These are phyloP conservation scores for Camellia oleifera DNA, from an alignment of 179 eudicot species.

Conservation along the genomic window DNA sequence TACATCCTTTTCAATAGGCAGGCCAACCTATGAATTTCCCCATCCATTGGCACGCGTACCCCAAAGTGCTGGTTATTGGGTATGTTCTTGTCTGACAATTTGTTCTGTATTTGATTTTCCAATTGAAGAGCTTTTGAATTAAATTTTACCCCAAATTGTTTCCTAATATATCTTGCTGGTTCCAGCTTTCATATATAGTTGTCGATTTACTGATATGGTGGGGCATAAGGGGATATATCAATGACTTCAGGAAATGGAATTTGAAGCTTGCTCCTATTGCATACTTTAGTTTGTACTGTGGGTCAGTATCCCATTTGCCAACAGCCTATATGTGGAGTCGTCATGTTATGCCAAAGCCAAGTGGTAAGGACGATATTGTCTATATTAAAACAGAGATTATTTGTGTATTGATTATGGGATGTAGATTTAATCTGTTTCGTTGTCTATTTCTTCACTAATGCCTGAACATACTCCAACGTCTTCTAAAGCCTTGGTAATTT, in stretches of 20 bases:
- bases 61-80: slow-evolving; percentile 83
- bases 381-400: neutral
- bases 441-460: neutral
- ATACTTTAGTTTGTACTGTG: slow-evolving; percentile 80
- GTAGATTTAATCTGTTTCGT: neutral
- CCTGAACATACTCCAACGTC: neutral
- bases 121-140: neutral
- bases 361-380: slow-evolving; percentile 41
- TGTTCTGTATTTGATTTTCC: neutral
- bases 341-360: slow-evolving; percentile 81
- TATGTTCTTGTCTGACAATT: slow-evolving; percentile 32
- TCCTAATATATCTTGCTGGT: slow-evolving; percentile 16
- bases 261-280: slow-evolving; percentile 91
- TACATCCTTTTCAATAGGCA: slow-evolving; percentile 50
- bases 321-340: slow-evolving; percentile 99
- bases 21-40: slow-evolving; percentile 95
- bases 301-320: slow-evolving; percentile 85
- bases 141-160: neutral
- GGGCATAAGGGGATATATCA: slow-evolving; percentile 83
- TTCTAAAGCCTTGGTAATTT: neutral
- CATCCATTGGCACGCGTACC: slow-evolving; percentile 92
- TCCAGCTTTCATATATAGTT: slow-evolving; percentile 78
- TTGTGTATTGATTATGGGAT: neutral
- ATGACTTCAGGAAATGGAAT: slow-evolving; percentile 79
- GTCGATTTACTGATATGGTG: slow-evolving; percentile 95